Evolutionary conservation across 176 grass and related monocot genomes (phyloP).

Genomic region (barley (Hordeum vulgare)): MorexV3_pseudomolecules_assembly NC_058523.1:264073619-264074118

Average conservation of each 20-base stretch:
- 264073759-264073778: neutral
- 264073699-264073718: too few species aligned
- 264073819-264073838: constrained; percentile 17
- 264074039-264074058: constrained; percentile 66
- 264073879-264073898: constrained; percentile 73
- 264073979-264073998: constrained; percentile 39
- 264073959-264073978: constrained; percentile 97
- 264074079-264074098: constrained; percentile 87
- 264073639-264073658: too few species aligned
- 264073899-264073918: constrained; percentile 91
- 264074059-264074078: constrained; percentile 78
- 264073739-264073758: constrained; percentile 22
- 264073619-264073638: too few species aligned
- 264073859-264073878: constrained; percentile 11
- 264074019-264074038: constrained; percentile 16
- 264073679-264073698: too few species aligned
- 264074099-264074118: constrained; percentile 37
- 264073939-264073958: constrained; percentile 97
- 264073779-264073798: neutral
- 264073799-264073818: constrained; percentile 19
- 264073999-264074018: constrained; percentile 42
- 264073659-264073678: too few species aligned
- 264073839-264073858: constrained; percentile 17
- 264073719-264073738: neutral
- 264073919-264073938: constrained; percentile 87